Evolutionary conservation across 495 filamentous ascomycete genomes (phyloP), one percentile per base, ranked within the genome.

Genomic region (Cenococcum geophilum): DNA sequence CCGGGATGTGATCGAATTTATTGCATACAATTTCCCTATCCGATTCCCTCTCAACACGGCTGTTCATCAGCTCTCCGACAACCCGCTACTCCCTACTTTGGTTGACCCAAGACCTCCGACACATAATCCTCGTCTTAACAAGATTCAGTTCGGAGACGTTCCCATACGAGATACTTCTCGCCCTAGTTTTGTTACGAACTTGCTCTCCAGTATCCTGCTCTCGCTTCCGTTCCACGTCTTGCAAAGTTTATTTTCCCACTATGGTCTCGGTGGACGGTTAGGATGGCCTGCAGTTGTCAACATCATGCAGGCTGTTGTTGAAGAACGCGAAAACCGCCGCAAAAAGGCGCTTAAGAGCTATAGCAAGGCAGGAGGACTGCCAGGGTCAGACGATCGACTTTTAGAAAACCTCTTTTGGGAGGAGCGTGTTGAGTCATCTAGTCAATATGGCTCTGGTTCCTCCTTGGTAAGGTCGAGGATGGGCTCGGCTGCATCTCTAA

Each of bases 111-210:
- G 63, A 5, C 64, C 65, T 9, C 60, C 71, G 45, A 63, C 70
- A 1, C 70, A 73, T 48, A 78, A 83, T 57, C 77, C 79, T 1
- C 77, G 80, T 0, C 70, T 87, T 5, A 82, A 81, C 55, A 72
- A 73, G 51, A 87, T 89, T 67, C 80, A 80, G 61, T 89, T 89
- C 63, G 86, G 86, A 10, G 85, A 89, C 60, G 70, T 81, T 8
- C 75, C 81, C 11, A 67, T 76, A 0, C 72, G 80, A 10, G 75
- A 77, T 45, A 64, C 71, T 51, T 65, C 60, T 34, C 63, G 62
- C 18, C 65, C 66, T n/a, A 70, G 67, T 65, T 69, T 66, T 34
- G 68, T 68, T 60, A 73, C 75, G 5, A 74, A 67, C 1, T 66
- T 77, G 3, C 71, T 89, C 4, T 88, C 86, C 0, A 83, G 78